Conservation (phyloP, 1,284 basidiomycete species). For the Irpex sp. region DNA sequence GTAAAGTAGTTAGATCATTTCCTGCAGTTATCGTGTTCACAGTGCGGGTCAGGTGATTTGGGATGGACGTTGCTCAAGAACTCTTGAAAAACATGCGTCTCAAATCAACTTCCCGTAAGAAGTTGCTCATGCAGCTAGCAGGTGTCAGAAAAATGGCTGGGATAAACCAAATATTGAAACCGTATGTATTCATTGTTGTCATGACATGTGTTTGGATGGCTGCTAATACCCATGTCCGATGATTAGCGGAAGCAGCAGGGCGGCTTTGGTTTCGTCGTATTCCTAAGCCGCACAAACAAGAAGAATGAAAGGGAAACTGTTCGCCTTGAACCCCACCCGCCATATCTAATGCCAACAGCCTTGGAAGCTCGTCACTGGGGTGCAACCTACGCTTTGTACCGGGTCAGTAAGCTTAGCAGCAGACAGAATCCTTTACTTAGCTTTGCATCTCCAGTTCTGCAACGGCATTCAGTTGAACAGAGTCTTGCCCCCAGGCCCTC, state of each 20-base stretch:
- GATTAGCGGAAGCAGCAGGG: conserved; percentile 42
- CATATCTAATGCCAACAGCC: conserved; percentile 54
- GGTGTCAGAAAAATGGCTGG: conserved; percentile 86
- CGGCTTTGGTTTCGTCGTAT: conserved; percentile 59
- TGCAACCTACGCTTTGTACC: conserved; percentile 82
- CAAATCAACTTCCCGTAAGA: neutral
- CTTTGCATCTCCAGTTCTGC: conserved; percentile 51
- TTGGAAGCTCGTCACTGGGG: conserved; percentile 84
- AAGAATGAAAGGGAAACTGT: conserved; percentile 69
- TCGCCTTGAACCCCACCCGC: conserved; percentile 67
- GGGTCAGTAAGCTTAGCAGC: conserved; percentile 46
- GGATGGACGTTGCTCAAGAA: neutral
- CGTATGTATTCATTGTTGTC: conserved; percentile 35
- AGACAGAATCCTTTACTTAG: neutral
- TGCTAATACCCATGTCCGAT: conserved; percentile 5
- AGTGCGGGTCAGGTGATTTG: neutral
- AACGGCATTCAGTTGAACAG: conserved; percentile 75
- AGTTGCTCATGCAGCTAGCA: conserved; percentile 21
- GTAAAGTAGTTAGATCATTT: conserved; percentile 27
- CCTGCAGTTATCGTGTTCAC: neutral
- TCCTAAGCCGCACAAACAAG: conserved; percentile 58
- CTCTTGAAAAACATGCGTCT: neutral
- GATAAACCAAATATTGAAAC: conserved; percentile 73
- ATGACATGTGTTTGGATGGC: neutral
- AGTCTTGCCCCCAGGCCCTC: conserved; percentile 74